Conservation (phyloP, 225 moss, liverwort and hornwort genomes). For the Rhytidiadelphus loreus region DNA sequence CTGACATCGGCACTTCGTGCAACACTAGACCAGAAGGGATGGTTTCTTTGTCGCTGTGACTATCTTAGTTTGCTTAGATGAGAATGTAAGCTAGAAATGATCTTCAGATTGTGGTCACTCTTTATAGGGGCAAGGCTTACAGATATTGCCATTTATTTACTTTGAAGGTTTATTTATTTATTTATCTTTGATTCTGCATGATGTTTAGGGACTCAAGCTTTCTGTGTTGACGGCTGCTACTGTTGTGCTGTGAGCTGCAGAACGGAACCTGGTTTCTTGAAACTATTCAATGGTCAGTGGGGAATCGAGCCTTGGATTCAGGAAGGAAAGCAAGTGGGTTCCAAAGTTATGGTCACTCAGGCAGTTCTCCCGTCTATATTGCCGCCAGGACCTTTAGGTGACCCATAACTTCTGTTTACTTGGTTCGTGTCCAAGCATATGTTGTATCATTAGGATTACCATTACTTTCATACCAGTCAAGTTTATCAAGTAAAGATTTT, state of each 20-base stretch:
- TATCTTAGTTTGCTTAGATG: neutral
- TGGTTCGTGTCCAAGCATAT: neutral
- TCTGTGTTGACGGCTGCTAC: neutral
- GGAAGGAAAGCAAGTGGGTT: conserved; percentile 44
- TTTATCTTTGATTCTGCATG: neutral
- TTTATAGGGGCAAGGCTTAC: neutral
- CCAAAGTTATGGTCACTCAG: conserved; percentile 64
- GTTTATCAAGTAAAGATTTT: neutral
- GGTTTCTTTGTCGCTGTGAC: neutral
- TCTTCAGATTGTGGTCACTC: neutral
- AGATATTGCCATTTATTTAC: neutral
- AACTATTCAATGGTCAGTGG: conserved; percentile 75
- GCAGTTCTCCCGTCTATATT: conserved; percentile 55
- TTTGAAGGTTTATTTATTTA: neutral
- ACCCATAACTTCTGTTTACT: neutral
- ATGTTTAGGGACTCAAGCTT: neutral
- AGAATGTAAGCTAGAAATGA: neutral
- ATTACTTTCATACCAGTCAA: neutral
- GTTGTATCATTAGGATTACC: neutral
- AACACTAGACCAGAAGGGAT: neutral
- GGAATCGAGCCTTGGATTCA: conserved; percentile 56
- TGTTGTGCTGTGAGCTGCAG: conserved; percentile 19
- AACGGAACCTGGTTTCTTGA: conserved; percentile 69
- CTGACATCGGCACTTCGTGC: neutral
- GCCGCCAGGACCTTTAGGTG: conserved; percentile 80